Evolutionary conservation across 129 eudicot species (phyloP).

Genomic region (Chrysanthemum lavandulifolium): DNA sequence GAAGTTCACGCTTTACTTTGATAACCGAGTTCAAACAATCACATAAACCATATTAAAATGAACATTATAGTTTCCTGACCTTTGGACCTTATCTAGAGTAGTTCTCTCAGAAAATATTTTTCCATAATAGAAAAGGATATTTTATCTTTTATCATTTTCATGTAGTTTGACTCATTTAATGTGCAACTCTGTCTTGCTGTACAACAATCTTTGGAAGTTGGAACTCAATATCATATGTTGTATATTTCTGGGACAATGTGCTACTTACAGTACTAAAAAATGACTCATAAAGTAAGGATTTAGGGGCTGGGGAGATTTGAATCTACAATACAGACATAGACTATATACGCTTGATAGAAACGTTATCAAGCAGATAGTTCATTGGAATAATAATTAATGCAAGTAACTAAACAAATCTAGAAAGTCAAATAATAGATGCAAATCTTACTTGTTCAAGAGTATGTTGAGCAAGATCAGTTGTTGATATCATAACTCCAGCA

Average conservation of each 20-base stretch:
- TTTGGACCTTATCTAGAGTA: not conserved
- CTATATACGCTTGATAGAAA: not conserved
- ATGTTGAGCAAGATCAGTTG: slow-evolving; percentile 98
- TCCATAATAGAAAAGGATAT: not conserved
- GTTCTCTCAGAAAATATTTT: not conserved
- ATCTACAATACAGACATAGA: not conserved
- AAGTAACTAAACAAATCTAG: not conserved
- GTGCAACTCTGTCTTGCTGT: not conserved
- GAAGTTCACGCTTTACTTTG: not conserved
- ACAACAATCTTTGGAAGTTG: not conserved
- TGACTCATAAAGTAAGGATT: not conserved
- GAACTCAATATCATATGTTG: not conserved
- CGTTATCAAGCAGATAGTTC: not conserved
- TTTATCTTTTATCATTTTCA: not conserved
- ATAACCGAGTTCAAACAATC: not conserved
- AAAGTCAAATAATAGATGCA: slow-evolving; percentile 18
- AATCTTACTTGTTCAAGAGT: slow-evolving; percentile 92
- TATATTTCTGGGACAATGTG: not conserved
- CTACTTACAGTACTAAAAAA: not conserved
- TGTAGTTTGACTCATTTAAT: not conserved
- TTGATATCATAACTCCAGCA: slow-evolving; percentile 99
- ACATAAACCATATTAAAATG: not conserved
- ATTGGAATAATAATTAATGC: not conserved
- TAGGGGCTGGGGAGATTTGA: not conserved
- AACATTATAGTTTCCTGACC: slow-evolving; percentile 1